Evolutionary conservation across 148 eudicot genomes (phyloP).

Genomic region (Rhododendron griersonianum): DNA sequence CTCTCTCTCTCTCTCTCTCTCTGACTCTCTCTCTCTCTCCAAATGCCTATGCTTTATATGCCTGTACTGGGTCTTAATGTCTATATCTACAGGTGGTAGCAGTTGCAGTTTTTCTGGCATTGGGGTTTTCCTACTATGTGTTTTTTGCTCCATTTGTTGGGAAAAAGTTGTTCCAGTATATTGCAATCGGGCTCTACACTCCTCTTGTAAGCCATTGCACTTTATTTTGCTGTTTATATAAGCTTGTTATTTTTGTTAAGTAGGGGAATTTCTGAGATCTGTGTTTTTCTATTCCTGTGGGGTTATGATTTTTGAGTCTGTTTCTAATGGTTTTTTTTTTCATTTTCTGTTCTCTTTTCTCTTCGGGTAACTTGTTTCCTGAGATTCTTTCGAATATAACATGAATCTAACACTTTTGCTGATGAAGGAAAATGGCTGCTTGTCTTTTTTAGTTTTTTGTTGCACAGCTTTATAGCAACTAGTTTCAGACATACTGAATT

Average conservation of each 20-base stretch:
- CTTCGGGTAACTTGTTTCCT: not conserved
- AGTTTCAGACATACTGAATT: not conserved
- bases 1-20: not conserved
- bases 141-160: constrained; percentile 98
- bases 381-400: not conserved
- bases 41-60: not conserved
- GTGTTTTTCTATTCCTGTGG: constrained; percentile 20
- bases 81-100: constrained; percentile 69
- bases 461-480: not conserved
- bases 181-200: constrained; percentile 81
- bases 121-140: constrained; percentile 94
- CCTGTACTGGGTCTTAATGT: constrained; percentile 3
- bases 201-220: constrained; percentile 63
- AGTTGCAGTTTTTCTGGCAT: constrained; percentile 83
- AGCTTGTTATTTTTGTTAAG: constrained; percentile 6
- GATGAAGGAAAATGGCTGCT: constrained; percentile 7
- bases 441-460: constrained; percentile 10
- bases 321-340: constrained; percentile 25
- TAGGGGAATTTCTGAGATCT: constrained; percentile 47
- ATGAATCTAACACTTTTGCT: not conserved
- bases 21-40: not conserved
- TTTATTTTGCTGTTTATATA: not conserved
- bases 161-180: constrained; percentile 65
- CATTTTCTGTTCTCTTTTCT: not conserved
- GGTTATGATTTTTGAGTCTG: constrained; percentile 14